Evolutionary conservation across 768 basidiomycete genomes (phyloP), one percentile per base, ranked within the genome.

Genomic region (Lentinula raphanica): DNA sequence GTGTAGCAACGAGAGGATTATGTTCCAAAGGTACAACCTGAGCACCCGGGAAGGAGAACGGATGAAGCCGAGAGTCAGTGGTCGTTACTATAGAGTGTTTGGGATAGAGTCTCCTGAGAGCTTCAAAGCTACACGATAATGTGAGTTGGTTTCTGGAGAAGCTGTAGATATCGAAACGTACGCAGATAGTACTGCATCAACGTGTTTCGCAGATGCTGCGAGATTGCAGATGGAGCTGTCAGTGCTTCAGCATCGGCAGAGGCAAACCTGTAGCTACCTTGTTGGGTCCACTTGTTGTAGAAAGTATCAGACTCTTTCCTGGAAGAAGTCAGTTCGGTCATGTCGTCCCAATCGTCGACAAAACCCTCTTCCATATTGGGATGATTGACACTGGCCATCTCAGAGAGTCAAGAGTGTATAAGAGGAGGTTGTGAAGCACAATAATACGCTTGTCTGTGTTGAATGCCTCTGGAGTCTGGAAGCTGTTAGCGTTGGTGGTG

Each of bases 61-160:
- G 60, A 58, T 78, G 72, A 60, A 85, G 65, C 28, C 71, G 66
- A 51, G 60, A 69, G 58, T 84, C 82, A 6, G 69, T 64, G 3
- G 86, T 80, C 59, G 79, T 69, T 7, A 88, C 77, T 27, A 89
- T 63, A 27, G 85, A 83, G 63, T 87, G 76, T 9, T 80, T 77
- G 5, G 88, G 86, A 66, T 89, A 84, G 15, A 86, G 58, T 62
- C 74, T 78, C 36, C 76, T 80, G 38, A 91, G 73, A 38, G 76
- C 70, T 59, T 84, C 71, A 27, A 74, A 66, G 63, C 79, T 70
- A 50, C 15, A 31, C 32, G 21, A 36, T 12, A 7, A 9, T 4
- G 31, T 12, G 27, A 27, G 46, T 44, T 11, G 19, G 31, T 12
- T 29, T 28, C 15, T 12, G 2, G 7, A 36, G 42, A 17, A 29